These are phyloP conservation scores for Scutellaria galericulata DNA, from an alignment of 257 asterid genomes.

Conservation along the genomic window DNA sequence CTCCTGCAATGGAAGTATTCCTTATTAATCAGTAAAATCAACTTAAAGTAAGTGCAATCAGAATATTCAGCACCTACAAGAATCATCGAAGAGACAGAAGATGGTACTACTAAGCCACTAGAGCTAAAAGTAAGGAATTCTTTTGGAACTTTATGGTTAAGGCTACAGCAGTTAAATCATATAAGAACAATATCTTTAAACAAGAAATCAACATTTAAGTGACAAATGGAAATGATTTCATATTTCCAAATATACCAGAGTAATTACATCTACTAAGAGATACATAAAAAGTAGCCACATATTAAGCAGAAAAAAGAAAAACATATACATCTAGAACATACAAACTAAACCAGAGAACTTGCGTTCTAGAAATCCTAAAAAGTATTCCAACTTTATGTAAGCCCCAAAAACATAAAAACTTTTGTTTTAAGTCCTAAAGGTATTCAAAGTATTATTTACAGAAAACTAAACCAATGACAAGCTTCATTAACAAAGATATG, in stretches of 20 bases:
- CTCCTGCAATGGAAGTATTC: constrained; percentile 57
- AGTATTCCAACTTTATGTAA: neutral
- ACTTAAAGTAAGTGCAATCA: constrained; percentile 1
- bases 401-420: constrained; percentile 11
- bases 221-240: constrained; percentile 18
- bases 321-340: neutral
- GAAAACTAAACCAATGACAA: constrained; percentile 9
- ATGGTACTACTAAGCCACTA: too few species aligned
- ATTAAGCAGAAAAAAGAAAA: neutral
- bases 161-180: constrained; percentile 18
- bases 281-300: neutral
- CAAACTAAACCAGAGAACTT: constrained; percentile 7
- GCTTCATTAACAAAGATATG: constrained; percentile 7
- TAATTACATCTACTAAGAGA: constrained; percentile 11
- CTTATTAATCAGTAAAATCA: constrained; percentile 27
- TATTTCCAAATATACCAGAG: constrained; percentile 1
- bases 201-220: neutral
- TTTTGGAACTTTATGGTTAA: too few species aligned
- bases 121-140: too few species aligned
- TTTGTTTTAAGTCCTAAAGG: neutral
- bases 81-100: neutral
- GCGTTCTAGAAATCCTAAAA: neutral
- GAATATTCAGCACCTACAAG: constrained; percentile 10
- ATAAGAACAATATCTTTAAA: neutral
- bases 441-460: neutral